A percentile compares a stretch with the other conserved stretches of the same genome.
phyloP scores from a whole-genome alignment of 495 filamentous ascomycete genomes.

The Hypomontagnella submonticulosa region DNA sequence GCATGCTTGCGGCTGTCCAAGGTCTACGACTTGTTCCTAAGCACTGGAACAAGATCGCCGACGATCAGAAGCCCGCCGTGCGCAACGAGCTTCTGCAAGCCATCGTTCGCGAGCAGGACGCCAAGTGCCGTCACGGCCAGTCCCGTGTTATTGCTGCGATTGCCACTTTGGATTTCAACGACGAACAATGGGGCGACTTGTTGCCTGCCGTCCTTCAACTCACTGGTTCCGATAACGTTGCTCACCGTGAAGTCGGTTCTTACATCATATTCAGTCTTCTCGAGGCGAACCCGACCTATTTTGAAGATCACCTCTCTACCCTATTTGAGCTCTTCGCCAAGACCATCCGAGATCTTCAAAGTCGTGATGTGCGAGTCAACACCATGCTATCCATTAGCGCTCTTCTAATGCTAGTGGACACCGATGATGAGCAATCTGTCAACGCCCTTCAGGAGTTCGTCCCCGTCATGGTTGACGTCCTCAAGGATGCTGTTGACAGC shows the following conservation, averaged over 20 bases:
- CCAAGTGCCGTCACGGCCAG: slow-evolving; percentile 82
- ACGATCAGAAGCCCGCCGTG: slow-evolving; percentile 73
- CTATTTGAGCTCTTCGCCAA: slow-evolving; percentile 85
- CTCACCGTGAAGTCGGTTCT: slow-evolving; percentile 87
- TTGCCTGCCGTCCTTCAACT: slow-evolving; percentile 79
- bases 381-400: slow-evolving; percentile 92
- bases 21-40: slow-evolving; percentile 81
- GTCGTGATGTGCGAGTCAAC: slow-evolving; percentile 90
- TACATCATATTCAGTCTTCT: slow-evolving; percentile 94
- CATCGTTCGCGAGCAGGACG: slow-evolving; percentile 78
- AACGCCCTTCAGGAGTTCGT: slow-evolving; percentile 78
- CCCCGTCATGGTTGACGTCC: slow-evolving; percentile 87
- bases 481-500: slow-evolving; percentile 81
- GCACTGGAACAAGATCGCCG: slow-evolving; percentile 79
- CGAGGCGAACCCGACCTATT: slow-evolving; percentile 82
- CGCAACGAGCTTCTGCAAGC: slow-evolving; percentile 83
- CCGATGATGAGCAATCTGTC: slow-evolving; percentile 78
- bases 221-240: slow-evolving; percentile 73
- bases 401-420: slow-evolving; percentile 86
- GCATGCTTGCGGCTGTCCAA: slow-evolving; percentile 92
- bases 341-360: slow-evolving; percentile 91
- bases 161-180: slow-evolving; percentile 84
- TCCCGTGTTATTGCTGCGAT: slow-evolving; percentile 89
- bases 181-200: slow-evolving; percentile 87
- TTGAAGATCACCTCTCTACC: slow-evolving; percentile 78